phyloP scores from a whole-genome alignment of 371 early-diverging fungal species.

The Amoeboradix gromovi region DNA sequence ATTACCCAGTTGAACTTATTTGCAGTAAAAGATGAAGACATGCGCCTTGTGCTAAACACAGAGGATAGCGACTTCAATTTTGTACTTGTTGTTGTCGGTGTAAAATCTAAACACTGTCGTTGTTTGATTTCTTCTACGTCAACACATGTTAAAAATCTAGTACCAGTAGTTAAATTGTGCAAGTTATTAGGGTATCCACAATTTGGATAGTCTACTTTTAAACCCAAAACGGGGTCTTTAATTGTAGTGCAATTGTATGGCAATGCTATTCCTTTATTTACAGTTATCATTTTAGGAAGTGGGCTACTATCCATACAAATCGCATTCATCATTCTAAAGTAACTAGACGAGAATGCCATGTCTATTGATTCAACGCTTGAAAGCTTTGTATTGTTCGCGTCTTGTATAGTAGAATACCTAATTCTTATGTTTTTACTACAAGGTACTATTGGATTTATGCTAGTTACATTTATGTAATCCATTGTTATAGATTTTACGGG shows the following conservation, averaged over 20 bases:
- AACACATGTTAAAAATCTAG: neutral
- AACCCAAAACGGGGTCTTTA: neutral
- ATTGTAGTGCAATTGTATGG: neutral
- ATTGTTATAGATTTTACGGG: neutral
- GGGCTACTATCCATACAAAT: neutral
- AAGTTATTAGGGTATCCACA: neutral
- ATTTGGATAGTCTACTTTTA: neutral
- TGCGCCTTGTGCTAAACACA: too few species aligned
- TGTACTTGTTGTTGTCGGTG: too few species aligned
- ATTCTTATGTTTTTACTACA: neutral
- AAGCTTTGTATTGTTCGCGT: neutral
- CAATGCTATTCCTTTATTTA: neutral
- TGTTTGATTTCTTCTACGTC: neutral
- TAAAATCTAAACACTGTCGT: too few species aligned
- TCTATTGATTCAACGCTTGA: neutral
- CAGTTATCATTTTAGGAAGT: neutral
- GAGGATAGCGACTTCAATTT: too few species aligned
- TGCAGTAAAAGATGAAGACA: too few species aligned
- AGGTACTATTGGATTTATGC: neutral
- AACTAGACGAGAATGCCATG: neutral
- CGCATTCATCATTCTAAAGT: neutral
- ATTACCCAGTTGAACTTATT: too few species aligned
- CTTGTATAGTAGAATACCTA: neutral
- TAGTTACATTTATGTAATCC: neutral
- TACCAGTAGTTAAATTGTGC: neutral